Evolutionary conservation across 2,329 filamentous ascomycete genomes (phyloP), one percentile per base, ranked within the genome.

Genomic region (Sphaerulina vaccinii): DNA sequence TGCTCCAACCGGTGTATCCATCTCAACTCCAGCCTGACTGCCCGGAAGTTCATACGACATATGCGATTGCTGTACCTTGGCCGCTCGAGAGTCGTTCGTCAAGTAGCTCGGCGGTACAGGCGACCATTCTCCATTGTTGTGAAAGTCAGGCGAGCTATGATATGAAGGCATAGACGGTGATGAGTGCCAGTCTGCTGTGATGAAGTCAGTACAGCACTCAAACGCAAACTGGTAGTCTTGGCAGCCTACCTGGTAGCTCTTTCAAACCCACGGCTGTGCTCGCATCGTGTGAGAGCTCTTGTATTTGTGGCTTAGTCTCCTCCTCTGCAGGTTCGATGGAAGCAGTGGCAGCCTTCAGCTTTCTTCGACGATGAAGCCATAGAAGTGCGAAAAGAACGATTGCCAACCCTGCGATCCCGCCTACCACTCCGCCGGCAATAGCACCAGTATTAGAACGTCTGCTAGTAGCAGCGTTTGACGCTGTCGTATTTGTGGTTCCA

Each of bases 391-490:
- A 32, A 3, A 54, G 6, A 15, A 56, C 23, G 18, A 51, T 10
- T 16, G 47, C 51, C 5, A 56, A 23, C 6, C 40, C 42, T n/a
- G 35, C 55, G 22, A 57, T 23, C 13, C 55, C 55, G 24, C 55
- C 55, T 16, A 57, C 51, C 7, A 52, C 44, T 21, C 55, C 55
- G n/a, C 55, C 55, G n/a, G 55, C 55, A 9, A 57, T 50, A 7
- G 55, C 52, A 4, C 55, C 55, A 2, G 49, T 48, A 22, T 52
- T 55, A 5, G 53, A 44, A 3, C 45, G 33, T 7, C 35, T 24
- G 18, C 18, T 19, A 5, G 36, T 39, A 11, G 29, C 40, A 4
- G 41, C 21, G 18, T 29, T 43, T 6, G 42, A 22, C 13, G 42
- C 40, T 38, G 47, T 23, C 18, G 27, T 15, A 13, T 48, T 40